These are phyloP conservation scores for Erythrophleum ivorense DNA, from an alignment of 331 rosid genomes.

Conservation along the genomic window DNA sequence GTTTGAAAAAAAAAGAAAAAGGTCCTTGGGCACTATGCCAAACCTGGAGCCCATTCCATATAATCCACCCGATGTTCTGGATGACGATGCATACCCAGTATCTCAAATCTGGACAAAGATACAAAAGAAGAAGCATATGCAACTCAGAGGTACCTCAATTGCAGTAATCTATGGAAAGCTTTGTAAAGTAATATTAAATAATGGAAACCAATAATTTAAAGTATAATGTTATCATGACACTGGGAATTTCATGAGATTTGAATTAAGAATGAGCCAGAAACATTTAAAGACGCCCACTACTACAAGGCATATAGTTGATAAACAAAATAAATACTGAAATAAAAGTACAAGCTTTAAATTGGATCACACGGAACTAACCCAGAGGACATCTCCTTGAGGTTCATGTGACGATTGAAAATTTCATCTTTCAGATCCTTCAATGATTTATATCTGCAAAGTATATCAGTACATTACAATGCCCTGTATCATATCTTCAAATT, in stretches of 20 bases:
- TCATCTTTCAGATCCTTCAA: constrained; percentile 84
- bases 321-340: background rate
- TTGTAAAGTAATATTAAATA: constrained; percentile 12
- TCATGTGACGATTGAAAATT: constrained; percentile 69
- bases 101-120: constrained; percentile 66
- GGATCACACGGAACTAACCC: constrained; percentile 69
- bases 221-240: constrained; percentile 19
- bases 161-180: constrained; percentile 22
- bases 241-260: constrained; percentile 22
- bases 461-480: background rate
- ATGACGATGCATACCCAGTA: constrained; percentile 96
- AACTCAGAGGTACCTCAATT: constrained; percentile 24
- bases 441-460: constrained; percentile 69
- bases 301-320: constrained; percentile 4
- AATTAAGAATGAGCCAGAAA: constrained; percentile 24
- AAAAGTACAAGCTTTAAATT: constrained; percentile 19
- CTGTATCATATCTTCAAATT: constrained; percentile 7
- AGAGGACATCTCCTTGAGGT: constrained; percentile 78
- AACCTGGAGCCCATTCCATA: constrained; percentile 99
- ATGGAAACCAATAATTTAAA: background rate
- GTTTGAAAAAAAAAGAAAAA: no score
- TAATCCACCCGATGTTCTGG: constrained; percentile 92
- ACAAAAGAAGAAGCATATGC: constrained; percentile 37
- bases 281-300: background rate
- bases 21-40: constrained; percentile 39